A percentile compares a stretch with the other conserved stretches of the same genome.
Conservation (phyloP, 1,139 yeast species). For the Geotrichum reessii region DNA sequence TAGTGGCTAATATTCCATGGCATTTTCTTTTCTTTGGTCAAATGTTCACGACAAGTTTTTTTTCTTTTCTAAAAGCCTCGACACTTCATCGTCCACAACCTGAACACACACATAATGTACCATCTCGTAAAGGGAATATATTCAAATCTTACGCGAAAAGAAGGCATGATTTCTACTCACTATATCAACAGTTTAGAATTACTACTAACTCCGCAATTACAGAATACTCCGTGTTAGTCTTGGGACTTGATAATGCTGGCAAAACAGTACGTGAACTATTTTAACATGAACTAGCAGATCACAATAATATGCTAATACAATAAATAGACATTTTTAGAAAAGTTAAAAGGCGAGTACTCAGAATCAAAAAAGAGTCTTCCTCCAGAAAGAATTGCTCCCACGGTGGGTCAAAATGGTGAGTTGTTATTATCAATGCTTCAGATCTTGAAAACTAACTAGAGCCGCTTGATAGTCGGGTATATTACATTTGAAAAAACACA, state of each 20-base stretch:
- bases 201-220: constrained; percentile 4
- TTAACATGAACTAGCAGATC: neutral
- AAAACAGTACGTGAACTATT: constrained; percentile 48
- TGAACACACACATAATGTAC: constrained; percentile 43
- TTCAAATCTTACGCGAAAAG: constrained; percentile 50
- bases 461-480: constrained; percentile 39
- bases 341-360: constrained; percentile 49
- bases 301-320: neutral
- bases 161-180: constrained; percentile 35
- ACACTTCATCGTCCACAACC: neutral
- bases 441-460: constrained; percentile 8
- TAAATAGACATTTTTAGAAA: constrained; percentile 53
- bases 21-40: neutral
- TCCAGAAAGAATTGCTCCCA: constrained; percentile 54
- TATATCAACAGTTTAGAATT: neutral
- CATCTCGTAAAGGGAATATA: constrained; percentile 60
- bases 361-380: constrained; percentile 39
- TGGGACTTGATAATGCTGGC: constrained; percentile 95
- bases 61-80: neutral
- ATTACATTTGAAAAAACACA: constrained; percentile 49
- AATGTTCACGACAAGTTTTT: neutral
- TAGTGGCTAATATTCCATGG: neutral
- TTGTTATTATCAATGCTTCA: neutral
- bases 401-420: constrained; percentile 63
- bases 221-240: constrained; percentile 69